A percentile compares a stretch with the other conserved stretches of the same genome.
These are phyloP conservation scores for Lojkania enalia DNA, from an alignment of 2,329 filamentous ascomycete species.

Conservation along the genomic window DNA sequence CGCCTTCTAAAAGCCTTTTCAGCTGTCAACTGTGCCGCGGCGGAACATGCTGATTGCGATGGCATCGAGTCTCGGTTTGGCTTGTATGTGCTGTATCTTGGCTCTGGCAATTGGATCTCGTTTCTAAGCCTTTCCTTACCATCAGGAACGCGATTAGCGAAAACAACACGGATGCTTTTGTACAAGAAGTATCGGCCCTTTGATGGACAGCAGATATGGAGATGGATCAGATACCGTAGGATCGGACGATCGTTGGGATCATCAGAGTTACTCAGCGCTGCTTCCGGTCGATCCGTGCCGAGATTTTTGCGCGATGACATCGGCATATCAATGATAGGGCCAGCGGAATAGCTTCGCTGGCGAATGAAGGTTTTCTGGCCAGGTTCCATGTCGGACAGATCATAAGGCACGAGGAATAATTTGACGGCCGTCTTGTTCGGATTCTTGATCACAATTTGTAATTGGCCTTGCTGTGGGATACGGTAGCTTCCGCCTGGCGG, in stretches of 20 bases:
- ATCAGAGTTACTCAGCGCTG: slow-evolving; percentile 53
- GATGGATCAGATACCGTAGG: slow-evolving; percentile 84
- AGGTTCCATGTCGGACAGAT: slow-evolving; percentile 87
- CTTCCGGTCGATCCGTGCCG: slow-evolving; percentile 59
- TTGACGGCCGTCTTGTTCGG: slow-evolving; percentile 98
- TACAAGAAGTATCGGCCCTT: slow-evolving; percentile 87
- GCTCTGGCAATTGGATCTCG: slow-evolving; percentile 87
- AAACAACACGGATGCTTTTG: slow-evolving; percentile 90
- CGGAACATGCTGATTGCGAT: slow-evolving; percentile 24
- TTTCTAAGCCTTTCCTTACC: slow-evolving; percentile 91
- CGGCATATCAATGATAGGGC: slow-evolving; percentile 77
- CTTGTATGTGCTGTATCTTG: slow-evolving; percentile 83
- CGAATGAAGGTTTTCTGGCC: slow-evolving; percentile 95
- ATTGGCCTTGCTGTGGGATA: slow-evolving; percentile 88
- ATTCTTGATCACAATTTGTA: slow-evolving; percentile 97
- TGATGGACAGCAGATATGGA: slow-evolving; percentile 88
- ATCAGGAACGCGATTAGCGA: slow-evolving; percentile 93
- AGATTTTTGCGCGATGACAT: slow-evolving; percentile 51
- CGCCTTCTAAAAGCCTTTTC: slow-evolving; percentile 36
- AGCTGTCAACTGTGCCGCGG: slow-evolving; percentile 23
- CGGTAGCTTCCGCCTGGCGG: slow-evolving; percentile 89
- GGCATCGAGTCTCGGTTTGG: slow-evolving; percentile 52
- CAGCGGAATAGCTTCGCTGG: slow-evolving; percentile 88
- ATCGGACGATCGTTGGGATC: slow-evolving; percentile 67
- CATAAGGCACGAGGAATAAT: slow-evolving; percentile 90